phyloP scores from a whole-genome alignment of 495 filamentous ascomycete genomes.

The Daldinia loculata region DNA sequence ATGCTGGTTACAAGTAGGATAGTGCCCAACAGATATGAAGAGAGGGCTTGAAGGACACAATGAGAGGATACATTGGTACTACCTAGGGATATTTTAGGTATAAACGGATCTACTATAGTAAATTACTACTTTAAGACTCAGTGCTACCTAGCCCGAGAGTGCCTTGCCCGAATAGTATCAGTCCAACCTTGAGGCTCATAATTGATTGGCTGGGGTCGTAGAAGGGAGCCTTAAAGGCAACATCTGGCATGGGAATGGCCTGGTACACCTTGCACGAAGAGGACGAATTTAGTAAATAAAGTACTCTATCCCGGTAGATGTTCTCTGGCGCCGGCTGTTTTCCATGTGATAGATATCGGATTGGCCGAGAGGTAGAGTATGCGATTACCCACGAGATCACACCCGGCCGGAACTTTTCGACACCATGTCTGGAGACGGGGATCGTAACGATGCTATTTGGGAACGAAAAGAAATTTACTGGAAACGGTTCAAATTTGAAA shows the following conservation, averaged over 20 bases:
- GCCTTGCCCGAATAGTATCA: constrained; percentile 20
- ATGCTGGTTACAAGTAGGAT: neutral
- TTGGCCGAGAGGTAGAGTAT: neutral
- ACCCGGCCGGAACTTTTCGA: constrained; percentile 5
- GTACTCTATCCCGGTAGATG: constrained; percentile 10
- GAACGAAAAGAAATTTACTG: neutral
- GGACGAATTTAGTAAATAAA: neutral
- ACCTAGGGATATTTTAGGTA: neutral
- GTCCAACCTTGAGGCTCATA: constrained; percentile 1
- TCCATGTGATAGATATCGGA: neutral
- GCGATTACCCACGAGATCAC: neutral
- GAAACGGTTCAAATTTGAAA: constrained; percentile 1
- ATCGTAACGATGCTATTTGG: neutral
- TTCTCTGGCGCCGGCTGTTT: constrained; percentile 15
- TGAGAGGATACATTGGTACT: neutral
- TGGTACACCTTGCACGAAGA: neutral
- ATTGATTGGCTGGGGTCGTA: constrained; percentile 17
- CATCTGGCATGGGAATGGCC: neutral
- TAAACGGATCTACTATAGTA: neutral
- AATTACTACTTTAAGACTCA: neutral
- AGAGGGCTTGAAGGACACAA: neutral
- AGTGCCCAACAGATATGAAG: neutral
- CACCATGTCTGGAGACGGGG: neutral
- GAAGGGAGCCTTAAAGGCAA: neutral
- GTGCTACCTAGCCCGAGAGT: constrained; percentile 2